A percentile compares a stretch with the other conserved stretches of the same genome.
These are phyloP conservation scores for Suillus discolor DNA, from an alignment of 768 basidiomycete genomes.

Conservation along the genomic window DNA sequence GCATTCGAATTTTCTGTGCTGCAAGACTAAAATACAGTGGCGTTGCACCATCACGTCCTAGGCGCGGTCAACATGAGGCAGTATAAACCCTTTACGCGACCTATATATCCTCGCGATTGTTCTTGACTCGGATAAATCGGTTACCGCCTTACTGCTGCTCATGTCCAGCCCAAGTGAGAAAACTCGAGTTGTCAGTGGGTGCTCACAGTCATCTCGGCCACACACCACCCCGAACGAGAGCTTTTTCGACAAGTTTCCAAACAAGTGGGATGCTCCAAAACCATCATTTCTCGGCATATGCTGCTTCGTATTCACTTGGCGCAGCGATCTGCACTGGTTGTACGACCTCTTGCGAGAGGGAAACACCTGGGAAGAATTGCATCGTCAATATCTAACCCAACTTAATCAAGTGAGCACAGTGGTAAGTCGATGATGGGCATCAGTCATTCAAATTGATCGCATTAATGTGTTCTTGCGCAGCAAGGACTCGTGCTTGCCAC, in stretches of 20 bases:
- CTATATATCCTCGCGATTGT: not conserved
- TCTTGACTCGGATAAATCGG: not conserved
- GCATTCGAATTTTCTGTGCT: not conserved
- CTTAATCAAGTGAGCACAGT: not conserved
- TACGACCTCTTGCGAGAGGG: not conserved
- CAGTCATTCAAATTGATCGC: not conserved
- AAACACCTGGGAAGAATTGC: not conserved
- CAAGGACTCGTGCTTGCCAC: slow-evolving; percentile 1
- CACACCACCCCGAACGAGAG: not conserved
- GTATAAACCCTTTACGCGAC: not conserved
- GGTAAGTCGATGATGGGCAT: not conserved
- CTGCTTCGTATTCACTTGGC: not conserved
- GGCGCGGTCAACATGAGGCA: not conserved
- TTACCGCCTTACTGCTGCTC: not conserved
- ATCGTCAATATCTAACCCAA: not conserved
- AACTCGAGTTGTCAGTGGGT: not conserved
- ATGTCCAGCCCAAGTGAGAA: not conserved
- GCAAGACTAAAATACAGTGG: not conserved
- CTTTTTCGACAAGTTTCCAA: too few species aligned
- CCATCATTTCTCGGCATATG: too few species aligned
- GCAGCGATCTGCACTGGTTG: not conserved
- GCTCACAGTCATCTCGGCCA: not conserved
- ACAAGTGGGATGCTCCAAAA: too few species aligned
- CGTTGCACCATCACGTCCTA: not conserved
- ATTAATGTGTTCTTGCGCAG: not conserved